Base-by-base conservation (phyloP, 148 eudicot species). In the Vaccinium corymbosum region DNA sequence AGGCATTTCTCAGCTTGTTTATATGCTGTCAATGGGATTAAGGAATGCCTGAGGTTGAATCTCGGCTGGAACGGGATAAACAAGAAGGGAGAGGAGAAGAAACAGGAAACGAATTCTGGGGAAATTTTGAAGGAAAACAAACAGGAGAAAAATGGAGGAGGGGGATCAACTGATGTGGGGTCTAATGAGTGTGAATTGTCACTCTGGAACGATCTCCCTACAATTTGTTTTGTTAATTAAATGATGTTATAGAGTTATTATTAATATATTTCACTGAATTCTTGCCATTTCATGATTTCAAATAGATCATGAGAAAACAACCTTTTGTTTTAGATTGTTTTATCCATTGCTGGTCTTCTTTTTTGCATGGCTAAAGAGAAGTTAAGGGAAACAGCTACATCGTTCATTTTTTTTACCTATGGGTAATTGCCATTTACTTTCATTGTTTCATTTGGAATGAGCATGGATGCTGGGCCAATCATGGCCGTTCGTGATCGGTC, bases 131-230 rank as follows among this genome's bases (percentile, higher is more conserved):
- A 46, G 51, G 42, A 5, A 68, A 32, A 68, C 32, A 78, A 68
- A 53, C 78, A 82, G 62, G 80, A 75, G 76, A 80, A 68, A 79
- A 9, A 22, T 50, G 35, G 42, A 49, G 55, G 64, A 55, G 55
- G 13, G 29, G 73, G 73, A 17, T 27, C 42, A 25, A 59, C 53
- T 57, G 80, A 86, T 38, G 57, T 17, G 55, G 80, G 29, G 17
- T 75, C 70, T 35, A 72, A 61, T 81, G 90, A 90, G 38, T 85
- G 88, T 17, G 92, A 90, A 56, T 81, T 82, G 66, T 83, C 85
- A 42, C 87, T 90, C 6, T 89, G 92, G 92, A 89, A 59, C 87
- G 92, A 90, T 86, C 91, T 89, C 57, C 87, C 86, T 7, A 86
- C 91, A 8, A 86, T 89, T 20, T 90, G 92, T 85, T 90, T 70